These are phyloP conservation scores for Paramyrothecium roridum DNA, from an alignment of 2,329 filamentous ascomycete species.

Conservation along the genomic window DNA sequence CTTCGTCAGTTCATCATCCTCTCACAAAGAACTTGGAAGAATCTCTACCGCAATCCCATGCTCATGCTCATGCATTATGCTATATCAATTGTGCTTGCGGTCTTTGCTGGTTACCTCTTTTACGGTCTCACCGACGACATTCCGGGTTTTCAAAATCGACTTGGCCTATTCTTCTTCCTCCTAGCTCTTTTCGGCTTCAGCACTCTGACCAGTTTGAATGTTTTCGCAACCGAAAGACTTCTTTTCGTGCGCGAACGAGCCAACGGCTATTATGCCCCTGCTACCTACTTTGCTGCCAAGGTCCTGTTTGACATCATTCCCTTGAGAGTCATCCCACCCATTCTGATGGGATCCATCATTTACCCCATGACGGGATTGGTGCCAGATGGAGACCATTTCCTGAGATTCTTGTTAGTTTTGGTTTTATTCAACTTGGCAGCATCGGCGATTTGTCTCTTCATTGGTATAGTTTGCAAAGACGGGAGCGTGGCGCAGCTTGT, in stretches of 20 bases:
- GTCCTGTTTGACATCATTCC: slow-evolving; percentile 98
- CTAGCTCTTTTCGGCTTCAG: slow-evolving; percentile 95
- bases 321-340: slow-evolving; percentile 87
- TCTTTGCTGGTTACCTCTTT: slow-evolving; percentile 92
- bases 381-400: slow-evolving; percentile 76
- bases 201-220: slow-evolving; percentile 87
- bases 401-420: slow-evolving; percentile 86
- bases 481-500: slow-evolving; percentile 88
- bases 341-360: slow-evolving; percentile 92
- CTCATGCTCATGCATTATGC: slow-evolving; percentile 98
- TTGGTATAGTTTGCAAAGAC: slow-evolving; percentile 93
- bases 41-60: slow-evolving; percentile 95
- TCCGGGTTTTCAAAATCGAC: slow-evolving; percentile 93
- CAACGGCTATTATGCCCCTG: slow-evolving; percentile 92
- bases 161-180: slow-evolving; percentile 97
- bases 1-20: slow-evolving; percentile 83
- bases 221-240: slow-evolving; percentile 87
- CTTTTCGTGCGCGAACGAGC: slow-evolving; percentile 91
- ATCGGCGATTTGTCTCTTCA: slow-evolving; percentile 89
- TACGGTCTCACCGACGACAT: slow-evolving; percentile 96
- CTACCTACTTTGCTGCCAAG: slow-evolving; percentile 93
- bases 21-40: slow-evolving; percentile 90
- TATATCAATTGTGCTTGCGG: slow-evolving; percentile 89
- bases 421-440: slow-evolving; percentile 96
- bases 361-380: slow-evolving; percentile 97